Evolutionary conservation across 2,329 filamentous ascomycete species (phyloP).

Genomic region (Paecilomyces niveus): DNA sequence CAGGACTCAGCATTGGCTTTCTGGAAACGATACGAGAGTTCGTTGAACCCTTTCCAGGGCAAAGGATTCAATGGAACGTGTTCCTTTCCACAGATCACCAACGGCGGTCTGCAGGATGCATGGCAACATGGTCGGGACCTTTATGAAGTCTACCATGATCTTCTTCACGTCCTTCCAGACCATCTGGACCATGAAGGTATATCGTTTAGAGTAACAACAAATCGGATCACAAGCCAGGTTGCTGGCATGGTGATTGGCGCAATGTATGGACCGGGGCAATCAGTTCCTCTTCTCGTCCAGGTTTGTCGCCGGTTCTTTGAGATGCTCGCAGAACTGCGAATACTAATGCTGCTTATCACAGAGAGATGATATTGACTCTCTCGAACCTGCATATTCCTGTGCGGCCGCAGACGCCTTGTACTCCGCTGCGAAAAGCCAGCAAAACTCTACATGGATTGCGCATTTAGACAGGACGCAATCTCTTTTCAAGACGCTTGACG

Average conservation of each 20-base stretch:
- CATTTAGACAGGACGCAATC: constrained; percentile 53
- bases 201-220: constrained; percentile 68
- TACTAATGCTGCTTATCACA: constrained; percentile 20
- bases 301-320: constrained; percentile 14
- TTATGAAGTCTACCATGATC: constrained; percentile 65
- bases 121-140: constrained; percentile 71
- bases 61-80: constrained; percentile 66
- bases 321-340: neutral
- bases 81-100: constrained; percentile 74
- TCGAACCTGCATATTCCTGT: constrained; percentile 69
- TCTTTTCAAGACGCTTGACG: constrained; percentile 57
- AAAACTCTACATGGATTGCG: constrained; percentile 50
- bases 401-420: constrained; percentile 41
- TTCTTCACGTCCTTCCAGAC: constrained; percentile 60
- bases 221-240: constrained; percentile 75
- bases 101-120: constrained; percentile 63
- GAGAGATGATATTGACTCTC: constrained; percentile 54
- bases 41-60: constrained; percentile 60
- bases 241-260: constrained; percentile 66
- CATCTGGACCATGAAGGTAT: constrained; percentile 42
- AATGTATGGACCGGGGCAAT: constrained; percentile 49
- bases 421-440: constrained; percentile 40
- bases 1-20: constrained; percentile 50
- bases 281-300: constrained; percentile 45
- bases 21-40: constrained; percentile 57